Evolutionary conservation across 306 rosid species (phyloP).

Genomic region (Begonia masoniana): DNA sequence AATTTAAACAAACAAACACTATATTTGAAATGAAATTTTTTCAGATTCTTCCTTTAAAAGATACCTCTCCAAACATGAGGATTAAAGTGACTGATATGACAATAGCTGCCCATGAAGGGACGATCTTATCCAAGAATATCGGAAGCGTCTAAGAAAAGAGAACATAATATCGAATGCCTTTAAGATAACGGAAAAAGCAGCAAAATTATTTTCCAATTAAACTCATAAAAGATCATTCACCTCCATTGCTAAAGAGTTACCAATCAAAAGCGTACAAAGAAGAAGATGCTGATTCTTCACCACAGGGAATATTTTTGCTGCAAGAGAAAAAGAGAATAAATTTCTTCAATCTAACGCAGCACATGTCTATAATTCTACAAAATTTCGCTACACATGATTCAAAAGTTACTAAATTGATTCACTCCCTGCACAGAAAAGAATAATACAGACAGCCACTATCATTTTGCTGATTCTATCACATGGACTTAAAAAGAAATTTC

Average conservation of each 20-base stretch:
- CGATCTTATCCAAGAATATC: slow-evolving; percentile 30
- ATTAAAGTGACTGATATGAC: slow-evolving; percentile 35
- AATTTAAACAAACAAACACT: neutral
- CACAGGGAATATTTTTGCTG: slow-evolving; percentile 52
- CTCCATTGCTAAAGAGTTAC: slow-evolving; percentile 60
- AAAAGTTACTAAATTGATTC: too few relatives aligned
- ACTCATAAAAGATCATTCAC: slow-evolving; percentile 14
- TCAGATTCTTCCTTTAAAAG: neutral
- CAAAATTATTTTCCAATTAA: too few relatives aligned
- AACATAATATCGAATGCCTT: slow-evolving; percentile 16
- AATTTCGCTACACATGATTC: too few relatives aligned
- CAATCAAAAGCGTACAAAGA: slow-evolving; percentile 56
- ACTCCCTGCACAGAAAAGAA: too few relatives aligned
- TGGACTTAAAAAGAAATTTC: too few relatives aligned
- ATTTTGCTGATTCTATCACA: neutral
- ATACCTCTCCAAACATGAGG: slow-evolving; percentile 47
- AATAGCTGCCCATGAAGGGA: slow-evolving; percentile 40
- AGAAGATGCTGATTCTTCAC: slow-evolving; percentile 65
- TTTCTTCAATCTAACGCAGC: too few relatives aligned
- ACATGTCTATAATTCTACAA: too few relatives aligned
- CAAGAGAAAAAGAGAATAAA: slow-evolving; percentile 7
- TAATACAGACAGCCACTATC: too few relatives aligned
- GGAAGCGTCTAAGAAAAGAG: slow-evolving; percentile 37
- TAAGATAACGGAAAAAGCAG: too few relatives aligned
- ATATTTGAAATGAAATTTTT: neutral